Percentiles rank a stretch among this genome's conserved stretches.
Evolutionary conservation across 805 yeast species (phyloP).

Genomic region (Kazachstania bromeliacearum): DNA sequence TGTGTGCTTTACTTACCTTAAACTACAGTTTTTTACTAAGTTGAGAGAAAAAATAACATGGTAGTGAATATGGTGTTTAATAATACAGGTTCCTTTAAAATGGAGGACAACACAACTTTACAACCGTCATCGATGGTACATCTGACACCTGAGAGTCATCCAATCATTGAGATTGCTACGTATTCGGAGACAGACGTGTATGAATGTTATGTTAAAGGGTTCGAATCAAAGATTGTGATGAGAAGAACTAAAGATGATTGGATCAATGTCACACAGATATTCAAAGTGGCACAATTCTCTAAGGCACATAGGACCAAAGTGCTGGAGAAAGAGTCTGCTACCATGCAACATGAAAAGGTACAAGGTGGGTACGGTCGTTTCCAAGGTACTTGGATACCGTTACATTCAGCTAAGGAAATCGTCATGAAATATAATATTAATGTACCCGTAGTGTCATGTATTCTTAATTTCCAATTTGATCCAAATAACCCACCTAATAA

Average conservation of each 20-base stretch:
- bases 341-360: conserved; percentile 62
- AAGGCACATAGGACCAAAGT: conserved; percentile 73
- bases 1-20: too few relatives aligned
- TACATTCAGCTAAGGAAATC: conserved; percentile 51
- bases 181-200: conserved; percentile 44
- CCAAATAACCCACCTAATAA: conserved; percentile 37
- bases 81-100: too few relatives aligned
- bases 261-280: conserved; percentile 82
- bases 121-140: background rate
- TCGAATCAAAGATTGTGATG: conserved; percentile 42
- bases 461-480: conserved; percentile 45
- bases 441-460: conserved; percentile 40
- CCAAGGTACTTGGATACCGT: conserved; percentile 83
- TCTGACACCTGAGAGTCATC: conserved; percentile 4
- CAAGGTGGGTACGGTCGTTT: conserved; percentile 82
- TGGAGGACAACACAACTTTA: too few relatives aligned
- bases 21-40: too few relatives aligned
- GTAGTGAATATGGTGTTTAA: too few relatives aligned
- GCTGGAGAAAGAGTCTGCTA: conserved; percentile 64
- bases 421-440: conserved; percentile 43
- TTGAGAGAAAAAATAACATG: too few relatives aligned
- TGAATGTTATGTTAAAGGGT: conserved; percentile 56
- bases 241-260: conserved; percentile 84
- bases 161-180: conserved; percentile 33
- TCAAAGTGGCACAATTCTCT: conserved; percentile 68